These are phyloP conservation scores for Mucor saturninus DNA, from an alignment of 371 early-diverging fungal genomes.

Conservation along the genomic window DNA sequence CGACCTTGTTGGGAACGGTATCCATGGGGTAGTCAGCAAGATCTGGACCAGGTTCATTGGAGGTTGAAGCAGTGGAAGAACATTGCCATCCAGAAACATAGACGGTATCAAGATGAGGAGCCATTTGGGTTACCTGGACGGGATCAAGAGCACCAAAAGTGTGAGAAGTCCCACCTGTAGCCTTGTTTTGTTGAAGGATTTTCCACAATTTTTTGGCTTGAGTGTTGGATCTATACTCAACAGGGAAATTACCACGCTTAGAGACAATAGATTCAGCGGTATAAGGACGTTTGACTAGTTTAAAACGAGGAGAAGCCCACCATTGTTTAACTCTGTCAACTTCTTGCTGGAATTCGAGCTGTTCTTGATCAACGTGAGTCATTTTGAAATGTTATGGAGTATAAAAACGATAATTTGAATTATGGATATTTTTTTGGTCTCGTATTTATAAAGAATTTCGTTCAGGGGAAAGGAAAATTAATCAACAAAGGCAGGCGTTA, in stretches of 20 bases:
- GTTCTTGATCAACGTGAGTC: constrained; percentile 57
- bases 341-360: constrained; percentile 74
- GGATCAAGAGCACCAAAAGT: constrained; percentile 97
- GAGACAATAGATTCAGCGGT: constrained; percentile 88
- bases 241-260: constrained; percentile 86
- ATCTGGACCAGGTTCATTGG: constrained; percentile 99
- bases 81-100: constrained; percentile 99
- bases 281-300: constrained; percentile 87
- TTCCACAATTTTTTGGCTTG: constrained; percentile 95
- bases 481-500: not conserved
- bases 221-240: constrained; percentile 79
- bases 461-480: not conserved
- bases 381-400: constrained; percentile 14
- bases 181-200: constrained; percentile 80
- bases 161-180: constrained; percentile 79
- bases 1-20: constrained; percentile 98
- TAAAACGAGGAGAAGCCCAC: constrained; percentile 90
- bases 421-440: not conserved
- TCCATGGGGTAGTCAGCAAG: constrained; percentile 99
- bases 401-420: constrained; percentile 2
- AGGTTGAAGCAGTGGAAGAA: constrained; percentile 95
- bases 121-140: constrained; percentile 96
- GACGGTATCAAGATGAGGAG: constrained; percentile 95
- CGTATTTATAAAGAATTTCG: constrained; percentile 9
- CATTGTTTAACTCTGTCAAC: constrained; percentile 86